Conservation (phyloP, 176 grass and related monocot species). For the Lolium multiflorum region DNA sequence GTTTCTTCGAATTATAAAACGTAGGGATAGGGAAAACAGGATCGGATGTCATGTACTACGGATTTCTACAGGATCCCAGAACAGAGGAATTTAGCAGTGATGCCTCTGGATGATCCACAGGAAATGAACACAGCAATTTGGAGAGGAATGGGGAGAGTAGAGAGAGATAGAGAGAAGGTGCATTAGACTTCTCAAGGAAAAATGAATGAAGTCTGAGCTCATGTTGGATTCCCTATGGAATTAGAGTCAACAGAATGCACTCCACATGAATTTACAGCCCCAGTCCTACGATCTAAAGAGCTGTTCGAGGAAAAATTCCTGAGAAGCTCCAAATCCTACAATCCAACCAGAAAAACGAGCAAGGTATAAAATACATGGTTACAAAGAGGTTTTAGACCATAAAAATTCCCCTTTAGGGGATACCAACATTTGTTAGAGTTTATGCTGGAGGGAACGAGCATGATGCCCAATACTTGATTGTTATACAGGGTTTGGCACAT, state of each 20-base stretch:
- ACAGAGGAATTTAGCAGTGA: background rate
- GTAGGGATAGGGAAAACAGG: background rate
- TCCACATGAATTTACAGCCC: background rate
- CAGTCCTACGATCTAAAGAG: background rate
- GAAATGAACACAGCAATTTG: background rate
- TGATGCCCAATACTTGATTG: background rate
- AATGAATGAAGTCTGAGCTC: background rate
- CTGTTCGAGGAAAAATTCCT: background rate
- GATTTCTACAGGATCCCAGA: background rate
- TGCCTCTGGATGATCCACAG: background rate
- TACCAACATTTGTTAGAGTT: constrained; percentile 4
- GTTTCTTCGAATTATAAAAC: constrained; percentile 7
- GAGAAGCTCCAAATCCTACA: background rate
- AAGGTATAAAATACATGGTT: background rate
- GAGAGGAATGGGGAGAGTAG: background rate
- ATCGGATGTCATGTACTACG: background rate
- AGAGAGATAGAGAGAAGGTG: background rate
- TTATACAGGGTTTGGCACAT: background rate
- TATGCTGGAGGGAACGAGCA: background rate
- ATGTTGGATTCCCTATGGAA: background rate
- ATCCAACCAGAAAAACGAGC: background rate
- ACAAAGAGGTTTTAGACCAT: background rate
- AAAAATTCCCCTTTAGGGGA: background rate
- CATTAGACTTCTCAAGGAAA: background rate
- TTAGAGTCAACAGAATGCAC: background rate